Conservation (phyloP, 345 rosid species). For the Gossypium sturtianum region DNA sequence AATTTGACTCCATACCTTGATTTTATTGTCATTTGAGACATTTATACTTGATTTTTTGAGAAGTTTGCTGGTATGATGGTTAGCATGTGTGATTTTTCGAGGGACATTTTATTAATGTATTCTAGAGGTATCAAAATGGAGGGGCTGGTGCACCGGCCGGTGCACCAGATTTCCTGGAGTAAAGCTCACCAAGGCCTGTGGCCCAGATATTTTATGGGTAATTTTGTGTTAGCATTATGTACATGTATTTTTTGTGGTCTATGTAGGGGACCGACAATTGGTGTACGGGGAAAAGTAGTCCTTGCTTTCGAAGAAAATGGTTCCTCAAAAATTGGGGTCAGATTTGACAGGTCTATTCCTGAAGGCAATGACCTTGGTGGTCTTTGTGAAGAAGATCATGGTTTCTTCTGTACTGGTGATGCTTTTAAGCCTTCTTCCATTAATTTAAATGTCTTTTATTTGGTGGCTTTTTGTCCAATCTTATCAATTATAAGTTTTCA, state of each 20-base stretch:
- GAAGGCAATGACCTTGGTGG: constrained; percentile 98
- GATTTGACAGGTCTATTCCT: constrained; percentile 76
- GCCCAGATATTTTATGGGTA: not conserved
- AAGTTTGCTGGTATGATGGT: not conserved
- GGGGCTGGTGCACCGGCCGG: not conserved
- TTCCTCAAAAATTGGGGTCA: constrained; percentile 84
- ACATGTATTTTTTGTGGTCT: not conserved
- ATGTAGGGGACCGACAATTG: constrained; percentile 68
- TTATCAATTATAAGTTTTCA: not conserved
- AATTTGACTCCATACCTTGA: not conserved
- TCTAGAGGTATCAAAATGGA: not conserved
- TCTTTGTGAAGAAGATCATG: constrained; percentile 78
- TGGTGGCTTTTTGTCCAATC: not conserved
- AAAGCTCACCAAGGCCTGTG: not conserved
- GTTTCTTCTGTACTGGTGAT: constrained; percentile 88
- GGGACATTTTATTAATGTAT: not conserved
- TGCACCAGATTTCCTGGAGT: not conserved
- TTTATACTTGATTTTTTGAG: not conserved
- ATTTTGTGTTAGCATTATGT: not conserved
- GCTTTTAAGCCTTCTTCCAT: not conserved
- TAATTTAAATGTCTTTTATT: not conserved
- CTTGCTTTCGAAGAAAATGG: constrained; percentile 90
- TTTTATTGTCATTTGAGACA: not conserved
- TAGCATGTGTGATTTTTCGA: not conserved
- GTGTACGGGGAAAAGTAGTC: constrained; percentile 82